A percentile compares a stretch with the other conserved stretches of the same genome.
Conservation (phyloP, 2,329 filamentous ascomycete species). For the Epichloe amarillans region DNA sequence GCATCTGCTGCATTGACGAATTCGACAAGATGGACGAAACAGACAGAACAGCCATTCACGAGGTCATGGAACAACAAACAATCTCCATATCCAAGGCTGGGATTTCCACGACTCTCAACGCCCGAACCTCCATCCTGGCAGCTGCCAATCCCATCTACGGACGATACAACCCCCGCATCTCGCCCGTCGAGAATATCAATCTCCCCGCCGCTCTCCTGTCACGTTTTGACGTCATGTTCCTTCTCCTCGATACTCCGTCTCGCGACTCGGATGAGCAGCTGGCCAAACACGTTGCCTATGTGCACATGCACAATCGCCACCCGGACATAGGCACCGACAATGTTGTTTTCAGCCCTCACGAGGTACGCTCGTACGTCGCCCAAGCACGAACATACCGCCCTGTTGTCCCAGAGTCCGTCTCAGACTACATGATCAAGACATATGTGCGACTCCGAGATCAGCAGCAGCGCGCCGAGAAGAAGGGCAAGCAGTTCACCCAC, state of each 20-base stretch:
- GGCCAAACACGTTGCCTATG: constrained; percentile 86
- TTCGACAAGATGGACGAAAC: constrained; percentile 86
- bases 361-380: constrained; percentile 92
- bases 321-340: constrained; percentile 52
- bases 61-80: constrained; percentile 82
- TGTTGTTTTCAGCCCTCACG: constrained; percentile 78
- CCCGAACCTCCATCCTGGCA: constrained; percentile 86
- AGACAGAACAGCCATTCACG: constrained; percentile 70
- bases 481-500: constrained; percentile 85
- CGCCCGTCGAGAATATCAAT: constrained; percentile 97
- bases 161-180: constrained; percentile 97
- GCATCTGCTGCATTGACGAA: constrained; percentile 77
- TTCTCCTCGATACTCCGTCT: constrained; percentile 87
- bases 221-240: constrained; percentile 92
- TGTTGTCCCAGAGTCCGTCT: constrained; percentile 68
- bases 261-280: constrained; percentile 86
- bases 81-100: constrained; percentile 71
- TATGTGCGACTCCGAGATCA: constrained; percentile 91
- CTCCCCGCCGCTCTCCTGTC: constrained; percentile 92
- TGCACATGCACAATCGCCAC: constrained; percentile 93
- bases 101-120: constrained; percentile 71
- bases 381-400: constrained; percentile 84
- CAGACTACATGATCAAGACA: constrained; percentile 93
- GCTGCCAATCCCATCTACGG: constrained; percentile 96
- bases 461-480: constrained; percentile 81